Base-by-base conservation (phyloP, 1,284 basidiomycete genomes). In the Boletellus deceptivus region DNA sequence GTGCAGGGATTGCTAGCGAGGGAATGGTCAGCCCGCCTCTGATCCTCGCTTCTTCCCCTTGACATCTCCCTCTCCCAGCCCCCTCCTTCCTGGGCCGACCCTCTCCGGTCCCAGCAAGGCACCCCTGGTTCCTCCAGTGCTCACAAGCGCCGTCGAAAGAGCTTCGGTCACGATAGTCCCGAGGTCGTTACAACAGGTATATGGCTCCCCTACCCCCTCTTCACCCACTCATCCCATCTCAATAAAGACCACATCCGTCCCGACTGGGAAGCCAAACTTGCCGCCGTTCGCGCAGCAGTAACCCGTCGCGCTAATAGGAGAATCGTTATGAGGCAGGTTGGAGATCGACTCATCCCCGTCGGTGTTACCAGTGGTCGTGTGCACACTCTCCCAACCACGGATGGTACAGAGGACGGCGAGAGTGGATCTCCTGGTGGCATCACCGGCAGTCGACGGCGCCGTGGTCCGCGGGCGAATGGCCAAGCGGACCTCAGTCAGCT, bases 251-350 rank as follows among this genome's bases (percentile, higher is more conserved):
- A 91, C 70, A 92, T 97, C 55, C 86, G 93, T 51, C 93, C 93
- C 2, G 93, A 97, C 70, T 97, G 94, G 93, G 92, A 97, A 73
- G 79, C 84, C 33, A 96, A 98, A 70, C 73, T 96, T 37, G 91
- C 93, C 55, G 84, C 90, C 45, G 88, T 97, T 50, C 84, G 89
- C 57, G 90, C 93, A 49, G 85, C 91, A 43, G 93, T 93, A 35
- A 82, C 89, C 35, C 82, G 95, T 55, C 82, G 93, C 43, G 96
- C 97, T 16, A 96, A 97, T 64, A 80, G 96, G 59, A 81, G 97
- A 34, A 97, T 99, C 65, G 91, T 99, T 50, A 98, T 99, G 93
- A 86, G 97, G 41, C 94, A 98, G 69, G 93, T 98, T 20, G 97
- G 97, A 41, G 97, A 98, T 69, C 83, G 94, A 16, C 84, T 99